Percentiles rank a stretch among this genome's conserved stretches.
Conservation (phyloP, 345 rosid species). For the Aquilaria malaccensis region DNA sequence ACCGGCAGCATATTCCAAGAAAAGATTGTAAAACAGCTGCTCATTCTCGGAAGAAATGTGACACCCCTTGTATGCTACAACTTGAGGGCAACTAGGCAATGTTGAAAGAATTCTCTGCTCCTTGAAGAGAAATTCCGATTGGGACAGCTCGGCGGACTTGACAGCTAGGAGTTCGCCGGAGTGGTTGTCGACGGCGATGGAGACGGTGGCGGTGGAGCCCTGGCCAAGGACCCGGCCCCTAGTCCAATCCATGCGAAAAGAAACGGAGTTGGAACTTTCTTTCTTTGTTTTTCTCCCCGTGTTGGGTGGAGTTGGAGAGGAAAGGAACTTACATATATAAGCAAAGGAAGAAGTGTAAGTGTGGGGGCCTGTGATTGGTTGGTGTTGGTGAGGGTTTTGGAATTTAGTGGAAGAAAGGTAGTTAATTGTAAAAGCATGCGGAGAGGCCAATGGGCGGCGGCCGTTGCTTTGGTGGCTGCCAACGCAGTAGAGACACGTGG, state of each 20-base stretch:
- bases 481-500: constrained; percentile 23
- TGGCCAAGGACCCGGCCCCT: constrained; percentile 44
- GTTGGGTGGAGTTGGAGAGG: not conserved
- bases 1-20: constrained; percentile 56
- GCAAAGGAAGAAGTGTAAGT: not conserved
- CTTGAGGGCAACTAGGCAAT: constrained; percentile 37
- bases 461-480: constrained; percentile 13
- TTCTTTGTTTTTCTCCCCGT: not conserved
- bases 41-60: constrained; percentile 46
- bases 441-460: constrained; percentile 39
- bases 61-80: constrained; percentile 60
- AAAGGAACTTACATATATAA: not conserved
- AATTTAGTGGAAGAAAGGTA: constrained; percentile 13
- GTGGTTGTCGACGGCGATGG: constrained; percentile 17
- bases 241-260: constrained; percentile 41
- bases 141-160: constrained; percentile 37
- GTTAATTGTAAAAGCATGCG: not conserved
- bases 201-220: constrained; percentile 54
- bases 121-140: constrained; percentile 27
- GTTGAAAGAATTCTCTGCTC: constrained; percentile 35
- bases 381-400: constrained; percentile 14
- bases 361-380: not conserved
- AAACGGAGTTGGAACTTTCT: no score
- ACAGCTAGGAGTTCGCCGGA: constrained; percentile 43
- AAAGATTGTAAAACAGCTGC: constrained; percentile 40